Percentiles rank a stretch among this genome's conserved stretches.
These are phyloP conservation scores for Pulchroboletus neoregius DNA, from an alignment of 1,284 basidiomycete species.

Conservation along the genomic window DNA sequence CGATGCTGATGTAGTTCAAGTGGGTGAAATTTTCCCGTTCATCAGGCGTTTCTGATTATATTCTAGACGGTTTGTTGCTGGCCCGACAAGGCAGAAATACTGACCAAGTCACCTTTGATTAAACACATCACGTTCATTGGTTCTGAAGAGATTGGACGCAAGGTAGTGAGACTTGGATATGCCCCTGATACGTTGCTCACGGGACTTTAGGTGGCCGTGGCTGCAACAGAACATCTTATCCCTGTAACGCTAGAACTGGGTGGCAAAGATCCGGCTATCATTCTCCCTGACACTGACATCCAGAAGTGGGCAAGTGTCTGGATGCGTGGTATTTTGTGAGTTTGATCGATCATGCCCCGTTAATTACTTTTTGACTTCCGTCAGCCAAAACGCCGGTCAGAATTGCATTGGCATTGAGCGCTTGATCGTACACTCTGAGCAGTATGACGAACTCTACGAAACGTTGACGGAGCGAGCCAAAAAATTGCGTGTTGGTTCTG, in stretches of 20 bases:
- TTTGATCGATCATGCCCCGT: conserved; percentile 15
- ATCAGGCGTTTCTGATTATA: conserved; percentile 15
- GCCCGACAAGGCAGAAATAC: conserved; percentile 78
- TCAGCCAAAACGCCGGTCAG: conserved; percentile 87
- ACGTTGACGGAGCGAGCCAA: conserved; percentile 60
- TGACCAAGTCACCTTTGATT: conserved; percentile 79
- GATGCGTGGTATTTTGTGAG: conserved; percentile 88
- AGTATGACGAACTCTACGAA: conserved; percentile 71
- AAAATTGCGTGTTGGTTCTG: conserved; percentile 69
- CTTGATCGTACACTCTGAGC: conserved; percentile 76
- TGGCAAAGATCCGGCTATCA: conserved; percentile 77
- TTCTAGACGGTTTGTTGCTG: conserved; percentile 77
- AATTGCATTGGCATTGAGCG: conserved; percentile 98
- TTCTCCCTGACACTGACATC: conserved; percentile 70
- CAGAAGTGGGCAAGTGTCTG: conserved; percentile 66
- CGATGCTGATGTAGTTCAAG: conserved; percentile 79
- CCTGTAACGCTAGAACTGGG: conserved; percentile 91
- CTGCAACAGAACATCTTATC: conserved; percentile 81
- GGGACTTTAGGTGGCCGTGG: conserved; percentile 61
- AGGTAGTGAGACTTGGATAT: conserved; percentile 45
- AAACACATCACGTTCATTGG: conserved; percentile 91
- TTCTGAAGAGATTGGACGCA: conserved; percentile 83
- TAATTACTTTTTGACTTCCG: conserved; percentile 2
- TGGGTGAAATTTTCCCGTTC: conserved; percentile 24
- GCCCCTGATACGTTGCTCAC: conserved; percentile 2